A percentile compares a stretch with the other conserved stretches of the same genome.
Conservation (phyloP, 2,329 filamentous ascomycete species). For the Aspergillus terreus region DNA sequence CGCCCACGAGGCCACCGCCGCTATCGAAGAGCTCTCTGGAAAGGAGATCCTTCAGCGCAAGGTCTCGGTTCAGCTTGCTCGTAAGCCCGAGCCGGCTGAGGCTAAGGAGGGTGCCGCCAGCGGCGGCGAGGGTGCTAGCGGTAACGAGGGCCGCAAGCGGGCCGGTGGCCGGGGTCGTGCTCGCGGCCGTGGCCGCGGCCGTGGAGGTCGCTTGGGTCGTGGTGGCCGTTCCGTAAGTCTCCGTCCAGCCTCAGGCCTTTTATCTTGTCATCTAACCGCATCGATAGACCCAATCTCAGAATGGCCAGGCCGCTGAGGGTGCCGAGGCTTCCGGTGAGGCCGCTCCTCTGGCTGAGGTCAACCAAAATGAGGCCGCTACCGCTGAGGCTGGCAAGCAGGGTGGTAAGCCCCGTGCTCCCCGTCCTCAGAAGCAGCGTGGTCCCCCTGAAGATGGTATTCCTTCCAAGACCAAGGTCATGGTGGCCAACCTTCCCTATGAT, state of each 20-base stretch:
- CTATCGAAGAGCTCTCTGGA: slow-evolving; percentile 91
- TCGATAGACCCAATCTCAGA: slow-evolving; percentile 11
- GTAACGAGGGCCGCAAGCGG: slow-evolving; percentile 61
- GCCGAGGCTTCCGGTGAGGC: slow-evolving; percentile 16
- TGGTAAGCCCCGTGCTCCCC: slow-evolving; percentile 43
- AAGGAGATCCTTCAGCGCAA: slow-evolving; percentile 98
- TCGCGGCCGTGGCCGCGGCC: slow-evolving; percentile 62
- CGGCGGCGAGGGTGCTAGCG: slow-evolving; percentile 68
- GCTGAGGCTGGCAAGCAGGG: slow-evolving; percentile 43
- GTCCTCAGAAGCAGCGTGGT: slow-evolving; percentile 75
- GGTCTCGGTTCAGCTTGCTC: slow-evolving; percentile 97
- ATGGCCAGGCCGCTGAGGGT: slow-evolving; percentile 24
- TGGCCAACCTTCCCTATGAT: slow-evolving; percentile 98
- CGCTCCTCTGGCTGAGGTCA: slow-evolving; percentile 18
- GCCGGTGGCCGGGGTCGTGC: slow-evolving; percentile 61
- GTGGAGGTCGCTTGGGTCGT: slow-evolving; percentile 66
- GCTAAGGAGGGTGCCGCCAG: slow-evolving; percentile 73
- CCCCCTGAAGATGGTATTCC: slow-evolving; percentile 95
- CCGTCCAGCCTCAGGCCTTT: neutral
- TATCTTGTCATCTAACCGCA: slow-evolving; percentile 1
- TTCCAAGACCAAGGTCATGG: slow-evolving; percentile 99
- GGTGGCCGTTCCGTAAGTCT: slow-evolving; percentile 54
- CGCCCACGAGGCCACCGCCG: slow-evolving; percentile 88
- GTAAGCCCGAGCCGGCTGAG: slow-evolving; percentile 85
- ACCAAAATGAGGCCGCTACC: slow-evolving; percentile 29